Base-by-base conservation (phyloP, 305 asterid genomes). In the Lippia alba region DNA sequence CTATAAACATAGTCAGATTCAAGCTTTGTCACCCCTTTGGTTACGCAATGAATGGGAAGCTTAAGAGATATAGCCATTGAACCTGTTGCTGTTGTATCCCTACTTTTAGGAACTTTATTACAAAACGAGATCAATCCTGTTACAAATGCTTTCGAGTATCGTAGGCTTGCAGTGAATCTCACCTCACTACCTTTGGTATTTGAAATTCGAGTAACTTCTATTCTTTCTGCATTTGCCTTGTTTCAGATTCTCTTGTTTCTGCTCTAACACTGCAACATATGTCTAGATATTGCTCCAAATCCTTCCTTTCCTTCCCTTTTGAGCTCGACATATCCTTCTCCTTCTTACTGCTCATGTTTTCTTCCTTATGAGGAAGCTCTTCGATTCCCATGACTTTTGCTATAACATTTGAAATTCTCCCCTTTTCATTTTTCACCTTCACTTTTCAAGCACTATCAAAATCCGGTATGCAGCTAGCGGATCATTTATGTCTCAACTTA, bases 21-120 rank as follows among this genome's bases (percentile, higher is more conserved):
- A 6, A 86, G 96, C 84, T 85, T 91, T 36, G 91, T 91, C 34
- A 96, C 97, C 2, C 97, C 96, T 51, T 60, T 91, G 85, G 34
- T 91, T 91, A 91, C 32, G 91, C 97, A 12, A 82, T 89, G 76
- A 89, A 89, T 91, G 97, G 97, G 97, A 0, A 91, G 97, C 80
- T 91, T 96, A 16, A 81, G 88, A 64, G 89, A 91, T 65, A 85
- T 91, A 54, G 97, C 94, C 49, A 88, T 91, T 24, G 97, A 96
- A 45, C 97, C 97, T 0, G 97, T 91, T 56, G 96, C 97, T 9
- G 94, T 91, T n/a, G 97, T 88, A 0, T 91, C 97, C 15, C 90
- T 91, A 54, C 76, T 91, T 66, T 66, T 91, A 5, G 97, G 97
- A 66, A 84, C 88, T 33, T 56, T 87, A 59, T 79, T 91, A 18